A percentile compares a stretch with the other conserved stretches of the same genome.
phyloP scores from a whole-genome alignment of 331 rosid genomes.

The Erythrophleum ivorense region DNA sequence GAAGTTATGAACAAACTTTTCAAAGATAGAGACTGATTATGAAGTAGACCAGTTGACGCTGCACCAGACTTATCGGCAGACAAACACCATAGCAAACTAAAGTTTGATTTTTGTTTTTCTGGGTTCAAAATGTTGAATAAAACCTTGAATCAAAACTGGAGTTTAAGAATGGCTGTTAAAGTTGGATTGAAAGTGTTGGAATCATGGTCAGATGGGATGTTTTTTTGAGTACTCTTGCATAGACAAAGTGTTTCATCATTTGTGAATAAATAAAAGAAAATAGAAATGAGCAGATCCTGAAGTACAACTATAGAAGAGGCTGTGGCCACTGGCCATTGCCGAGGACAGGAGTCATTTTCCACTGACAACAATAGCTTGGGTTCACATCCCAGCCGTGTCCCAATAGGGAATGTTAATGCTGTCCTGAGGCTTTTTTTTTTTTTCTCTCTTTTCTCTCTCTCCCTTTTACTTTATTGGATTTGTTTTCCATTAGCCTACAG shows the following conservation, averaged over 20 bases:
- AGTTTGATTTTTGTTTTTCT: neutral
- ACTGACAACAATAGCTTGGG: neutral
- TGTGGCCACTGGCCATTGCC: neutral
- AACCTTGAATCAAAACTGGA: neutral
- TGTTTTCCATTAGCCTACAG: neutral
- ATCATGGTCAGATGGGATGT: neutral
- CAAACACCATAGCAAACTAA: neutral
- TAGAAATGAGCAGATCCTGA: too few species aligned
- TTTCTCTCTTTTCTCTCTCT: too few species aligned
- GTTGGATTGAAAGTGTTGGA: neutral
- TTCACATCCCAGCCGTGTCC: too few species aligned
- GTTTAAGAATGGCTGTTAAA: neutral
- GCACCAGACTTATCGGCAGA: neutral
- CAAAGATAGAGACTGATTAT: neutral
- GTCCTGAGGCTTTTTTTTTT: too few species aligned
- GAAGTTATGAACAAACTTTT: neutral
- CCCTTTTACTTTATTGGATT: too few species aligned
- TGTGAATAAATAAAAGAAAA: neutral
- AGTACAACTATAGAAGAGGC: too few species aligned
- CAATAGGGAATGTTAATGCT: too few species aligned
- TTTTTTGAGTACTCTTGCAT: neutral
- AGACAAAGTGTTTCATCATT: neutral
- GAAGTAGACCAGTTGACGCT: neutral
- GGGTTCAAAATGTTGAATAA: neutral
- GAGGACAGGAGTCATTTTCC: neutral